These are phyloP conservation scores for Penicillium macrosclerotiorum DNA, from an alignment of 495 filamentous ascomycete genomes.

Conservation along the genomic window DNA sequence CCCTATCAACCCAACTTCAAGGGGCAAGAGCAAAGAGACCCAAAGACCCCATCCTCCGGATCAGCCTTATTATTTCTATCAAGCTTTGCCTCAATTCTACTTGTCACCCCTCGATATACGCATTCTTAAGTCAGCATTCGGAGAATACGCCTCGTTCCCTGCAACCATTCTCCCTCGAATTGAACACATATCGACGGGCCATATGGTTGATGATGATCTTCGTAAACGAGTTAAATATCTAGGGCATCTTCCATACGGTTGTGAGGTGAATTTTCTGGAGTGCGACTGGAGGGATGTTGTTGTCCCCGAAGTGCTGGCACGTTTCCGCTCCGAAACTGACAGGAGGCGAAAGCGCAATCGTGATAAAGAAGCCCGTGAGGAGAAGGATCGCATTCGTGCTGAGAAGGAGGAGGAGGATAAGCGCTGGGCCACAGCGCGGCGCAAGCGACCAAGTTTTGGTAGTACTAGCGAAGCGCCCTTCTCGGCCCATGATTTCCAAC, in stretches of 20 bases:
- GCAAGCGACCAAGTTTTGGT: conserved; percentile 42
- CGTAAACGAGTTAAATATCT: conserved; percentile 88
- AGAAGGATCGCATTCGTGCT: conserved; percentile 83
- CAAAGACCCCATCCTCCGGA: conserved; percentile 30
- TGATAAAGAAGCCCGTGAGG: conserved; percentile 86
- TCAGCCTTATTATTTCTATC: conserved; percentile 78
- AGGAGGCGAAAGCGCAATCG: conserved; percentile 72
- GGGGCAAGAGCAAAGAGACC: conserved; percentile 24
- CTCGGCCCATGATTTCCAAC: conserved; percentile 63
- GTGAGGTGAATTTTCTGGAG: conserved; percentile 90
- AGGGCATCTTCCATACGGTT: conserved; percentile 85
- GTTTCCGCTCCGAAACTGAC: conserved; percentile 75
- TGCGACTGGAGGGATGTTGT: conserved; percentile 97
- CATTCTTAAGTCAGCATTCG: conserved; percentile 88
- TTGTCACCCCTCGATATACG: conserved; percentile 92
- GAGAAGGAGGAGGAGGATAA: conserved; percentile 77
- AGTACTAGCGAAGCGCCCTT: conserved; percentile 38
- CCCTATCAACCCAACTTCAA: conserved; percentile 23
- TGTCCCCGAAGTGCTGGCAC: conserved; percentile 65
- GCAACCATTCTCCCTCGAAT: conserved; percentile 87
- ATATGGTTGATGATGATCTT: conserved; percentile 86
- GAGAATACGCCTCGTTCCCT: conserved; percentile 78
- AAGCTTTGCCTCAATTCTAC: conserved; percentile 86
- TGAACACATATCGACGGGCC: conserved; percentile 86
- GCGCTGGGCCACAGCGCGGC: conserved; percentile 53